Base-by-base conservation (phyloP, 371 early-diverging fungal genomes). In the Cokeromyces recurvatus region DNA sequence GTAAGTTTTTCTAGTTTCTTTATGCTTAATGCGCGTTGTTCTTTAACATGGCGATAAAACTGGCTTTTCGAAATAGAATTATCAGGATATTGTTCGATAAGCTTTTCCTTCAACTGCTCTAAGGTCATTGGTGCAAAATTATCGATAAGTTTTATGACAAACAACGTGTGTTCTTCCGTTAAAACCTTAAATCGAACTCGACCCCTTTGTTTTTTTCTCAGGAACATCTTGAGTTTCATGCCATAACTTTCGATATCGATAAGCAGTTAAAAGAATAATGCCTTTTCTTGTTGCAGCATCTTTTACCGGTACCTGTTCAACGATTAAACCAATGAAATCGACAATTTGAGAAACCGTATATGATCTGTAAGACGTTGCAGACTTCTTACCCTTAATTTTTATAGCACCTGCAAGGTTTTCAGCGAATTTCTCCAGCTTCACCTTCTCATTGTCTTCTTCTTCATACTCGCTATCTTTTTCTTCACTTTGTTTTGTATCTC, bases 301-400 rank as follows among this genome's bases (percentile, higher is more conserved):
- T 19, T 48, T 48, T 48, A 40, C 27, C 32, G 24, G 34, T n/a
- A 40, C 40, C 14, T 48, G 34, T 32, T 34, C 32, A 32, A 48
- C 23, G n/a, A 48, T 38, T 38, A 47, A 31, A 29, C 20, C 16
- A 22, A 44, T 44, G 22, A 44, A 35, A 12, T 44, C 31, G 31
- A 38, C 38, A 31, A 48, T 48, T 40, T 48, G 24, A 16, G 39
- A 32, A 40, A 40, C 40, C 39, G 48, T 48, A 34, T 48, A 40
- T n/a, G n/a, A n/a, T n/a, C n/a, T n/a, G n/a, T n/a, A n/a, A n/a
- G n/a, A n/a, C n/a, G n/a, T n/a, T n/a, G n/a, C n/a, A n/a, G n/a
- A n/a, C n/a, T n/a, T n/a, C n/a, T n/a, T n/a, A n/a, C n/a, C n/a
- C n/a, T n/a, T n/a, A n/a, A n/a, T n/a, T n/a, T n/a, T n/a, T n/a